Evolutionary conservation across 495 filamentous ascomycete genomes (phyloP).

Genomic region (Hyaloscypha variabilis): DNA sequence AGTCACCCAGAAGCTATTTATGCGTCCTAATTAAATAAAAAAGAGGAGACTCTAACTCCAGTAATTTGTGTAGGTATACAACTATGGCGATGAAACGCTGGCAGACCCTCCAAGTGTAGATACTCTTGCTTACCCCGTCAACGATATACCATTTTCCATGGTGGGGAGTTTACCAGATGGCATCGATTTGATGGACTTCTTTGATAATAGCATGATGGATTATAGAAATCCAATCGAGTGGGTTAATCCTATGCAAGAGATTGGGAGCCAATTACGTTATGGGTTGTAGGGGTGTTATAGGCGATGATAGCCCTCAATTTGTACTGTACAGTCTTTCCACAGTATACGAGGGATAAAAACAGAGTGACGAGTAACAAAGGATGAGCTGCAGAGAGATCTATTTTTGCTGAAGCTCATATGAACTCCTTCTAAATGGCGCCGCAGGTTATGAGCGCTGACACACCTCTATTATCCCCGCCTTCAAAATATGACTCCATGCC

Average conservation of each 20-base stretch:
- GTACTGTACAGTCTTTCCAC: too few species aligned
- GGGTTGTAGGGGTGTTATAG: not conserved
- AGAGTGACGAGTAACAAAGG: too few species aligned
- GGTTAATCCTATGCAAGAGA: not conserved
- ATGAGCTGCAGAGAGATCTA: too few species aligned
- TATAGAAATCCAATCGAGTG: constrained; percentile 1
- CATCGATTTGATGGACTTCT: constrained; percentile 5
- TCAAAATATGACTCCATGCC: too few species aligned
- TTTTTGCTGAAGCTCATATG: too few species aligned
- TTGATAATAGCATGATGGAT: constrained; percentile 8
- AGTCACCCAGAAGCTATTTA: not conserved
- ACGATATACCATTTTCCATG: constrained; percentile 1
- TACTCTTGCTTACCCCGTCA: constrained; percentile 1
- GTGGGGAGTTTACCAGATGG: not conserved
- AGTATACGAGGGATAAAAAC: too few species aligned
- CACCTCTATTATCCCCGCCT: too few species aligned
- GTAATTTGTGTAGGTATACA: not conserved
- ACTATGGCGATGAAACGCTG: not conserved
- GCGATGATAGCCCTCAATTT: too few species aligned
- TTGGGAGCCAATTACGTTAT: not conserved
- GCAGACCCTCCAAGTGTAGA: not conserved
- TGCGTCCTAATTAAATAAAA: not conserved
- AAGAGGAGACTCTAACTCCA: not conserved
- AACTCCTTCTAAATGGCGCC: too few species aligned
- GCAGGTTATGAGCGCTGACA: too few species aligned